These are phyloP conservation scores for Fusarium luffae DNA, from an alignment of 2,329 filamentous ascomycete genomes.

Conservation along the genomic window DNA sequence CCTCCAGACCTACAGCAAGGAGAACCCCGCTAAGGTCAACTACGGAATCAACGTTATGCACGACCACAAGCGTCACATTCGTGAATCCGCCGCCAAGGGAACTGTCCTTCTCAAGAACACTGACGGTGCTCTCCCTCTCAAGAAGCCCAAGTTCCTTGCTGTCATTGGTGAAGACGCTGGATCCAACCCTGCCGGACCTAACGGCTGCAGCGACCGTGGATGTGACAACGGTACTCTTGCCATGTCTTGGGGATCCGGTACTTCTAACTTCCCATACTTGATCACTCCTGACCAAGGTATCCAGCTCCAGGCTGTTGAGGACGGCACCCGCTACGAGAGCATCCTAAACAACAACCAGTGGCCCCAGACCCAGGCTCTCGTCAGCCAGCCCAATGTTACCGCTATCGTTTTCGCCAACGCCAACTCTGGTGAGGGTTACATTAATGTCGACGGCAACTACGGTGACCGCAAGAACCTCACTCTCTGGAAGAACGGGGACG, in stretches of 20 bases:
- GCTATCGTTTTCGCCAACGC: conserved; percentile 92
- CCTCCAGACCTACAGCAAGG: conserved; percentile 69
- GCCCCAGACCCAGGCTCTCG: conserved; percentile 69
- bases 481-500: conserved; percentile 85
- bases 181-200: conserved; percentile 78
- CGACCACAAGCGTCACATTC: conserved; percentile 78
- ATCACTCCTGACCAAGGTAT: conserved; percentile 79
- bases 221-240: conserved; percentile 72
- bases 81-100: conserved; percentile 80
- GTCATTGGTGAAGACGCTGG: conserved; percentile 88
- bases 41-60: conserved; percentile 84
- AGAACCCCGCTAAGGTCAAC: conserved; percentile 77
- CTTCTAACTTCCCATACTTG: conserved; percentile 79
- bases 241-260: conserved; percentile 84
- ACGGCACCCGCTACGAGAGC: conserved; percentile 71
- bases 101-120: conserved; percentile 92
- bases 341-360: conserved; percentile 73
- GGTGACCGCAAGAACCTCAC: conserved; percentile 95
- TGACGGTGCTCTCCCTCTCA: conserved; percentile 76
- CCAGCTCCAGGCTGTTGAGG: conserved; percentile 68
- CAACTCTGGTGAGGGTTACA: conserved; percentile 86
- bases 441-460: conserved; percentile 81
- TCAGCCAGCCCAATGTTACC: conserved; percentile 71
- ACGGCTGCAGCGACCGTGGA: conserved; percentile 78
- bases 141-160: conserved; percentile 78